Evolutionary conservation across 2,329 filamentous ascomycete genomes (phyloP).

Genomic region (Botrytis fragariae): DNA sequence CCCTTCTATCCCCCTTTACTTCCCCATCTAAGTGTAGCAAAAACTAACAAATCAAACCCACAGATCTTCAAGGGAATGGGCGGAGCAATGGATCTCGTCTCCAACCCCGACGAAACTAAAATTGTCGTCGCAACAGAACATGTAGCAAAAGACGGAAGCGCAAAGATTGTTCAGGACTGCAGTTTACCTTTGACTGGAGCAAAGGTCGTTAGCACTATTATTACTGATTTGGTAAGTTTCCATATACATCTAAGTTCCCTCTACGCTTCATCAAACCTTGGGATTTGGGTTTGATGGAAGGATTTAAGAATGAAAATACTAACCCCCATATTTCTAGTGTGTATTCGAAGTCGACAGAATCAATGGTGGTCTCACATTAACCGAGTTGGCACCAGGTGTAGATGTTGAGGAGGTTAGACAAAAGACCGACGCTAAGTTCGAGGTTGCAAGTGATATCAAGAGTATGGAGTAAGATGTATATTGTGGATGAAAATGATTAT

Average conservation of each 20-base stretch:
- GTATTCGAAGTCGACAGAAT: slow-evolving; percentile 67
- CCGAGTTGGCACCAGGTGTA: slow-evolving; percentile 68
- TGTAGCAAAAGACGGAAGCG: slow-evolving; percentile 63
- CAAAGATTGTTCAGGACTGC: slow-evolving; percentile 66
- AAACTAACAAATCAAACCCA: neutral
- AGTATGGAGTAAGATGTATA: slow-evolving; percentile 42
- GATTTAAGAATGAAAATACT: neutral
- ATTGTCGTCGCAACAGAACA: slow-evolving; percentile 70
- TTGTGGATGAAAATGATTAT: neutral
- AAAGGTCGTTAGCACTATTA: slow-evolving; percentile 65
- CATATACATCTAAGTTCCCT: too few species aligned
- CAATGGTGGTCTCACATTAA: slow-evolving; percentile 62
- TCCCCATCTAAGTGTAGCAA: neutral
- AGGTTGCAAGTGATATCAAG: slow-evolving; percentile 57
- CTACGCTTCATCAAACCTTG: too few species aligned
- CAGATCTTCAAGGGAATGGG: slow-evolving; percentile 75
- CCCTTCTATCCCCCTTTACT: neutral
- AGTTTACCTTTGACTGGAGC: slow-evolving; percentile 63
- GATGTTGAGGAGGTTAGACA: slow-evolving; percentile 64
- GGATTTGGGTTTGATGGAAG: neutral
- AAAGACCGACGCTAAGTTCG: slow-evolving; percentile 69
- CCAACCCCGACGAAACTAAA: slow-evolving; percentile 67
- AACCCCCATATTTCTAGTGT: slow-evolving; percentile 45
- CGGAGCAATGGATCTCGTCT: slow-evolving; percentile 70
- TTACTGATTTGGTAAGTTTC: slow-evolving; percentile 64